These are phyloP conservation scores for Cordyceps fumosorosea DNA, from an alignment of 2,329 filamentous ascomycete genomes.

Conservation along the genomic window DNA sequence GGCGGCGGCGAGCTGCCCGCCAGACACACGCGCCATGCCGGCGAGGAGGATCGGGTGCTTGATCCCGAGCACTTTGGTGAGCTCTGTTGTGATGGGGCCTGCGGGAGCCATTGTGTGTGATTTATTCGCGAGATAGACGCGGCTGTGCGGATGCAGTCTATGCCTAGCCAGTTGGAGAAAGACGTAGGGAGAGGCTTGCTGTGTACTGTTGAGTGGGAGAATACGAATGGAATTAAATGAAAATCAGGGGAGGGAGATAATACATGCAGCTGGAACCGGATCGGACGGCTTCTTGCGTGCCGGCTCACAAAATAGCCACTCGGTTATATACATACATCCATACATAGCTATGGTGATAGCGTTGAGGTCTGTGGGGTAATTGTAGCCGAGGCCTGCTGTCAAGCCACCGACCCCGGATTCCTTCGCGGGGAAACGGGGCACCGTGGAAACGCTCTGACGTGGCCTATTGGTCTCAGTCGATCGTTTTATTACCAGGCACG, in stretches of 20 bases:
- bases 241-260: background rate
- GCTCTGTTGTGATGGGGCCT: slow-evolving; percentile 64
- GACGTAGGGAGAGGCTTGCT: background rate
- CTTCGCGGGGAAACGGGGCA: background rate
- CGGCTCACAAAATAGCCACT: background rate
- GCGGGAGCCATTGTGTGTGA: slow-evolving; percentile 16
- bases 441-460: background rate
- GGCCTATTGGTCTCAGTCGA: background rate
- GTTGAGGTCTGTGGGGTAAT: slow-evolving; percentile 3
- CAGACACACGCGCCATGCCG: slow-evolving; percentile 85
- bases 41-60: slow-evolving; percentile 85
- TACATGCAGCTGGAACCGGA: background rate
- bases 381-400: slow-evolving; percentile 2
- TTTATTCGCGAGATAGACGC: background rate
- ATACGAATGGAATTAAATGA: background rate
- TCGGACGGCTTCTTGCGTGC: background rate
- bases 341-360: background rate
- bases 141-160: too few species aligned
- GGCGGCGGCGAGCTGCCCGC: slow-evolving; percentile 73
- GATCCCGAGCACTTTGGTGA: slow-evolving; percentile 74
- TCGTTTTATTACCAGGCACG: background rate
- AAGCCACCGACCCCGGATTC: background rate
- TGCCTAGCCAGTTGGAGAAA: too few species aligned
- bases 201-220: background rate
- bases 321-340: too few species aligned